Evolutionary conservation across 768 basidiomycete species (phyloP), one percentile per base, ranked within the genome.

Genomic region (Hericium alpestre): DNA sequence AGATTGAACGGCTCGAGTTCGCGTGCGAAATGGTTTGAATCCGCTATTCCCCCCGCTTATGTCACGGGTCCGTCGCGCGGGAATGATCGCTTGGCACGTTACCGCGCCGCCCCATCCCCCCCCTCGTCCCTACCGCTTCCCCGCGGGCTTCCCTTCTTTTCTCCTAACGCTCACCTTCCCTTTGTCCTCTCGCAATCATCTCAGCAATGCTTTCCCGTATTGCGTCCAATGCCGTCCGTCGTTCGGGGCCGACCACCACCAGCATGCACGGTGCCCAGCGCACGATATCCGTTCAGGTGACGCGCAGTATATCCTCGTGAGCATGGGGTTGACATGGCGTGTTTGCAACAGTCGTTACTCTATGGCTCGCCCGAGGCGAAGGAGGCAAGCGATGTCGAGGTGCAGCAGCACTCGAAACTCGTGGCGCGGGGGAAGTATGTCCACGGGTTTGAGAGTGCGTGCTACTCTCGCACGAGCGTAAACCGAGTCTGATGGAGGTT

Each of bases 301-400:
- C 65, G 56, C 32, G 51, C 38, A 54, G 56, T 57, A 50, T 49
- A 55, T 41, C 58, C 58, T 54, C 56, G 41, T 55, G 62, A 57
- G 53, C 57, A 50, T 51, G 61, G 46, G 55, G 63, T 61, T 63
- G 60, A 65, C 63, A 43, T 59, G 58, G 63, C 59, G 56, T 56
- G 54, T 43, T 53, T 63, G 59, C 59, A 65, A 54, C 71, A 93
- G 92, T 82, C 87, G 18, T 69, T 99, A 56, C 74, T 99, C 57
- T 93, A 98, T 70, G 96, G 96, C n/a, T 93, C 91, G 32, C 84
- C 84, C 49, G 85, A 93, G 65, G 94, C 94, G 48, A 87, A 90
- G 72, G 77, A 79, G 65, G 90, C 84, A 47, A 89, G 92, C 41
- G 88, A 90, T 52, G 71, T 82, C 39, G 85, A 87, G 57, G 73